Conservation (phyloP, 495 filamentous ascomycete species). For the Penicillium arizonense region DNA sequence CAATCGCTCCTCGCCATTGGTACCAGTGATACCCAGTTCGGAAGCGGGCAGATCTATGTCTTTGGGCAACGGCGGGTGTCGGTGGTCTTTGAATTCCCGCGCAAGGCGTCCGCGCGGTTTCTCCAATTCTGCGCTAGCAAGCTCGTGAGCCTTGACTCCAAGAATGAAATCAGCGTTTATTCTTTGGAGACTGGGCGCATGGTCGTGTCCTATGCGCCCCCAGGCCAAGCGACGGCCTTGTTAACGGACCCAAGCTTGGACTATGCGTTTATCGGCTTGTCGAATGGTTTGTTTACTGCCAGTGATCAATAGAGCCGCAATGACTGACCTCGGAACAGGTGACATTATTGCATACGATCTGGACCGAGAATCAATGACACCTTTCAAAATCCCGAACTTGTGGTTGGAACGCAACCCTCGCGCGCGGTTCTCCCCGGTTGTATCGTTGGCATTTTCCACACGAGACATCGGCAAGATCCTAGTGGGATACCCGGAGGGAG, state of each 20-base stretch:
- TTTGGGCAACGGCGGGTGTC: constrained; percentile 82
- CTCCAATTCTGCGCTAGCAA: constrained; percentile 78
- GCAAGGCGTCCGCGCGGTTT: constrained; percentile 65
- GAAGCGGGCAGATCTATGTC: constrained; percentile 81
- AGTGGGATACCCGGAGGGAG: constrained; percentile 83
- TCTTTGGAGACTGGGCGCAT: constrained; percentile 63
- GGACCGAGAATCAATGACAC: constrained; percentile 71
- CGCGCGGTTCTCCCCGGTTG: constrained; percentile 55
- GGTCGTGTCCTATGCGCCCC: constrained; percentile 64
- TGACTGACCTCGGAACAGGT: constrained; percentile 37
- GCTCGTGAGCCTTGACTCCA: constrained; percentile 76
- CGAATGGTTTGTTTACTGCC: constrained; percentile 52
- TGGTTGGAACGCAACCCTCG: constrained; percentile 68
- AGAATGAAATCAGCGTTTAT: constrained; percentile 79
- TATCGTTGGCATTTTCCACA: constrained; percentile 83
- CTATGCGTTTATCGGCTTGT: constrained; percentile 79
- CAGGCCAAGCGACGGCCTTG: constrained; percentile 67
- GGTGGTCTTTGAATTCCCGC: constrained; percentile 61
- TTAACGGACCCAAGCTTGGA: constrained; percentile 84
- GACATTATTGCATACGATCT: constrained; percentile 90
- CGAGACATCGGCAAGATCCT: constrained; percentile 89
- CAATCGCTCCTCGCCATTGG: constrained; percentile 94
- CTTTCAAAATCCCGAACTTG: constrained; percentile 78
- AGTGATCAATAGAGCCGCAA: neutral
- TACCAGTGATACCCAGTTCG: constrained; percentile 76